A percentile compares a stretch with the other conserved stretches of the same genome.
phyloP scores from a whole-genome alignment of 805 yeast genomes.

The Wickerhamomyces canadensis region DNA sequence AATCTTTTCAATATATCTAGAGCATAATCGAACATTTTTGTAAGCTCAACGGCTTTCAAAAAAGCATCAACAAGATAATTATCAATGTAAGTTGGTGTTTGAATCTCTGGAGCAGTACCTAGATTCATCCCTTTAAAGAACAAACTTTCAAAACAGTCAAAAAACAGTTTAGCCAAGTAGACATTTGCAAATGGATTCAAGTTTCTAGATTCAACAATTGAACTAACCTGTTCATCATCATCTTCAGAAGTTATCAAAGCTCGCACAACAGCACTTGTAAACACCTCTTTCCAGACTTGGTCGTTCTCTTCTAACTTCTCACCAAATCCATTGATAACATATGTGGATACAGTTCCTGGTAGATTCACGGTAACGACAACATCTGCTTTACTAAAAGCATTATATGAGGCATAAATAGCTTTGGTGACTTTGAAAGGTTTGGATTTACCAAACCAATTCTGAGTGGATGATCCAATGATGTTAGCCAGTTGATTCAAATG shows the following conservation, averaged over 20 bases:
- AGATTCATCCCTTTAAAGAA: conserved; percentile 61
- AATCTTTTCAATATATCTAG: conserved; percentile 52
- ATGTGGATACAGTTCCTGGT: conserved; percentile 67
- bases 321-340: conserved; percentile 39
- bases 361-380: conserved; percentile 67
- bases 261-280: conserved; percentile 63
- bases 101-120: conserved; percentile 66
- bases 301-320: conserved; percentile 47
- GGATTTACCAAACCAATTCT: conserved; percentile 75
- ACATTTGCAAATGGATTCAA: conserved; percentile 64
- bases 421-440: conserved; percentile 67
- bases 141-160: conserved; percentile 59
- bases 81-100: conserved; percentile 54
- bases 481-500: conserved; percentile 64
- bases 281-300: conserved; percentile 49
- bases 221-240: conserved; percentile 66
- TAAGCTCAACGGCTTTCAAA: conserved; percentile 53
- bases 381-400: conserved; percentile 64
- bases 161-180: conserved; percentile 45
- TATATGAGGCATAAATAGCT: conserved; percentile 66
- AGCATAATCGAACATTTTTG: conserved; percentile 60
- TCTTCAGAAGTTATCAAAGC: conserved; percentile 62
- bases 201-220: conserved; percentile 78
- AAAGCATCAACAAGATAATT: conserved; percentile 78
- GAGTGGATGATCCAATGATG: conserved; percentile 54